Base-by-base conservation (phyloP, 768 basidiomycete genomes). In the Lentinula boryana region DNA sequence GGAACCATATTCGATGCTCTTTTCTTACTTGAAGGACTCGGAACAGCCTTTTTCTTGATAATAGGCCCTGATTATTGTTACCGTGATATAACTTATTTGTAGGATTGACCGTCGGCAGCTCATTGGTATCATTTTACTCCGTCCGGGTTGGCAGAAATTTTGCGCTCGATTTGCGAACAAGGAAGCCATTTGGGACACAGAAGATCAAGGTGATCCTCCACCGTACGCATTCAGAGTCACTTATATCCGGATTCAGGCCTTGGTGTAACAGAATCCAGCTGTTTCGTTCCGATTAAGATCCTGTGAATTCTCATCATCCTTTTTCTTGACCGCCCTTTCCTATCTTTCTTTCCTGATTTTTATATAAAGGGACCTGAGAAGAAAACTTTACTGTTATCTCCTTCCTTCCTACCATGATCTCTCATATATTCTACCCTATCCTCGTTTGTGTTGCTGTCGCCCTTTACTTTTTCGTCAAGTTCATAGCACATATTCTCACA, bases 401-500 rank as follows among this genome's bases (percentile, higher is more conserved):
- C 16, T 38, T 36, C 7, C n/a, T 38, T 13, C 36, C 16, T 7
- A n/a, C 18, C 21, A 51, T 51, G 50, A 35, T 21, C 13, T 21
- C 33, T 7, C 23, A 15, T 32, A 10, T 52, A 44, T 12, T 60
- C 1, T 36, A 51, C 38, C 38, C 18, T 41, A 8, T 48, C 0
- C 57, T 63, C 27, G 2, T 58, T 9, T 12, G 23, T 41, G 27
- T 5, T 9, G 33, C 10, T 2, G 3, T 76, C 61, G 63, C 66
- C 43, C 46, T 76, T 8, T 62, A 71, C 36, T 65, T 68, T 61
- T 50, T 79, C 16, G 50, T 70, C 40, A 78, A 71, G 56, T 70
- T 72, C 64, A 48, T 75, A 49, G 35, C 72, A 44, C 75, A 73
- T 60, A 68, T 73, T n/a, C 18, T 80, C 49, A 71, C 69, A 21